Conservation (phyloP, 257 asterid genomes). For the Plantago elongata region DNA sequence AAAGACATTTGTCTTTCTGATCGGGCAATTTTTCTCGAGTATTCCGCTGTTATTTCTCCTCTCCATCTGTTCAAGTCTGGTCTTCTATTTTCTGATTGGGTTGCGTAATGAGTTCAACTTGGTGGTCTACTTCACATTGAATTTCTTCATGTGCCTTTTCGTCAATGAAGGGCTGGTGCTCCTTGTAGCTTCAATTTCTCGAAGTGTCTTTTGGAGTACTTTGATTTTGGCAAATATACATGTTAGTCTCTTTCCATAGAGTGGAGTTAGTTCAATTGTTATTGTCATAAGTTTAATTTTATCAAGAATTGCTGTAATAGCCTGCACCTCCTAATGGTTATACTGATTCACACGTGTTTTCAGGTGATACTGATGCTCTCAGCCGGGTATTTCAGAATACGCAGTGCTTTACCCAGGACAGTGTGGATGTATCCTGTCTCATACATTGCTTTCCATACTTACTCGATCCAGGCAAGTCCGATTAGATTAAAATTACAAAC, state of each 20-base stretch:
- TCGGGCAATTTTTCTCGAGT: constrained; percentile 85
- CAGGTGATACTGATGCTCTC: constrained; percentile 93
- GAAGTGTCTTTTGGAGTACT: constrained; percentile 69
- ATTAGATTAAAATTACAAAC: neutral
- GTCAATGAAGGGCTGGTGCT: constrained; percentile 87
- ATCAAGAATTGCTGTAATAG: neutral
- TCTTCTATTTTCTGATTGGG: constrained; percentile 87
- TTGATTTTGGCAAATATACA: constrained; percentile 56
- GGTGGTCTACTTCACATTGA: constrained; percentile 75
- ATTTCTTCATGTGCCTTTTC: constrained; percentile 79
- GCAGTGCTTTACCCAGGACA: constrained; percentile 68
- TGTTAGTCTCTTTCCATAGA: constrained; percentile 41
- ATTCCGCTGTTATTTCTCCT: constrained; percentile 90
- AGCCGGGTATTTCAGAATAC: constrained; percentile 88
- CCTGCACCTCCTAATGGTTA: neutral
- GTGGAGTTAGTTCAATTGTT: constrained; percentile 7
- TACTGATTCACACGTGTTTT: constrained; percentile 14
- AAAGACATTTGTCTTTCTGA: constrained; percentile 71
- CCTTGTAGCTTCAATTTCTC: constrained; percentile 59
- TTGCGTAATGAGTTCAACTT: constrained; percentile 78
- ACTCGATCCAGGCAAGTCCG: constrained; percentile 77
- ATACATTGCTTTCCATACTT: constrained; percentile 83
- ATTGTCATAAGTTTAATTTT: neutral
- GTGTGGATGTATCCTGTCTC: constrained; percentile 96
- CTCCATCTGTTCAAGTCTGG: constrained; percentile 81